Evolutionary conservation across 805 yeast species (phyloP), one percentile per base, ranked within the genome.

Genomic region (Jamesozyma lodderae): DNA sequence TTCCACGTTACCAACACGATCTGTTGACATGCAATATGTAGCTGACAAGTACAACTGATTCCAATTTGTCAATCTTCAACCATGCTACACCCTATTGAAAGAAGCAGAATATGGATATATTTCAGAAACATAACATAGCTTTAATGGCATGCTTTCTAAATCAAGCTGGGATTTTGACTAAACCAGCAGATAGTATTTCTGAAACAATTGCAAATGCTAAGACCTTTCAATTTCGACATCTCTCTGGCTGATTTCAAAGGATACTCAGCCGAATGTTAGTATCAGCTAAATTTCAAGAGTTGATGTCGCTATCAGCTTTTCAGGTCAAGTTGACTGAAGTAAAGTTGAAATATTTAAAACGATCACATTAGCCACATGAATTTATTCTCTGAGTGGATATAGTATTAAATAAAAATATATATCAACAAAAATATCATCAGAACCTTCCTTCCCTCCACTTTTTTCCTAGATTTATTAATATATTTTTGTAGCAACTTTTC

Each of bases 71-170:
- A 62, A 71, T 16, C 70, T 76, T 72, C 84, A 79, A 56, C 70
- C 70, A 44, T 69, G 60, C 50, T 74, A 76, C 56, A 77, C 75
- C 48, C 59, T 78, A 44, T 37, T 77, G 3, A 63, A 72, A 46
- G 62, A 84, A n/a, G 82, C 77, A 49, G 83, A 77, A 39, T 84
- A 79, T 52, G 58, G 75, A 14, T 84, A 79, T 50, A 52, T 73
- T 79, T 43, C 57, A 70, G 16, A 62, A 60, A 33, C 68, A 69
- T 14, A 70, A 71, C 10, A 70, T 79, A 26, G 80, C 78, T 1
- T 39, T 76, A 15, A 66, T 74, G 36, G 82, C 83, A 7, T 78
- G 77, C 75, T 69, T 77, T 9, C 81, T 82, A 26, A 56, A 66
- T 41, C 78, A 77, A 5, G 57, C 72, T 42, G 83, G 83, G 6